Conservation (phyloP, 2,329 filamentous ascomycete species). For the Claviceps arundinis region DNA sequence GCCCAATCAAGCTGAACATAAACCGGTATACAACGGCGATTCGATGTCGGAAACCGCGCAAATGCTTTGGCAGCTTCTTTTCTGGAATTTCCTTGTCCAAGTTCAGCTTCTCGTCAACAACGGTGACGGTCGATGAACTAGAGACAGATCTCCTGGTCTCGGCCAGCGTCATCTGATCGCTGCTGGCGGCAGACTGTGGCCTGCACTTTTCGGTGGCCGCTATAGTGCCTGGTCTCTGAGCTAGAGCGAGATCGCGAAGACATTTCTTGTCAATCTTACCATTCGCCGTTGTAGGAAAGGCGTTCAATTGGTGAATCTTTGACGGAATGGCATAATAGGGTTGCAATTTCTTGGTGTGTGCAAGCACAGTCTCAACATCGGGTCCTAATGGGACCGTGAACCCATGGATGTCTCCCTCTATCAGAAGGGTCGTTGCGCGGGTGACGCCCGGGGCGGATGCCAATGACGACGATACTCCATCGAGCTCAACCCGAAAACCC, state of each 20-base stretch:
- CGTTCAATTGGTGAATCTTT: constrained; percentile 26
- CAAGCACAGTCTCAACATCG: constrained; percentile 23
- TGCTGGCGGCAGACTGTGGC: constrained; percentile 1
- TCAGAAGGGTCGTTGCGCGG: constrained; percentile 33
- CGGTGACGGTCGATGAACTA: constrained; percentile 18
- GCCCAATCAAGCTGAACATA: constrained; percentile 39
- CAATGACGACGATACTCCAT: constrained; percentile 39
- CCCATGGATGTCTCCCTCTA: constrained; percentile 34
- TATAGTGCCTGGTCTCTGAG: background rate
- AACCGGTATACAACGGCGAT: constrained; percentile 42
- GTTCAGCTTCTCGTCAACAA: constrained; percentile 16
- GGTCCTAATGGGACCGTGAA: constrained; percentile 30
- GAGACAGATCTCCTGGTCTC: constrained; percentile 18
- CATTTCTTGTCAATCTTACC: constrained; percentile 42
- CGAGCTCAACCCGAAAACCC: constrained; percentile 48
- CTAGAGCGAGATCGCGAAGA: constrained; percentile 23
- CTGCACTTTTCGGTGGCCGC: constrained; percentile 1
- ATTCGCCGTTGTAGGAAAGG: constrained; percentile 38
- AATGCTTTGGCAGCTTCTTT: constrained; percentile 26
- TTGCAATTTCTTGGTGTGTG: constrained; percentile 27
- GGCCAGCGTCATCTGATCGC: constrained; percentile 11
- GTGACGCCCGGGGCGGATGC: constrained; percentile 31
- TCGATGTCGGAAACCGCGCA: constrained; percentile 27
- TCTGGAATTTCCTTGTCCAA: constrained; percentile 22
- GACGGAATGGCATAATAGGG: constrained; percentile 44